Percentiles rank a stretch among this genome's conserved stretches.
Evolutionary conservation across 495 filamentous ascomycete genomes (phyloP).

Genomic region (Trichoderma erinaceum): DNA sequence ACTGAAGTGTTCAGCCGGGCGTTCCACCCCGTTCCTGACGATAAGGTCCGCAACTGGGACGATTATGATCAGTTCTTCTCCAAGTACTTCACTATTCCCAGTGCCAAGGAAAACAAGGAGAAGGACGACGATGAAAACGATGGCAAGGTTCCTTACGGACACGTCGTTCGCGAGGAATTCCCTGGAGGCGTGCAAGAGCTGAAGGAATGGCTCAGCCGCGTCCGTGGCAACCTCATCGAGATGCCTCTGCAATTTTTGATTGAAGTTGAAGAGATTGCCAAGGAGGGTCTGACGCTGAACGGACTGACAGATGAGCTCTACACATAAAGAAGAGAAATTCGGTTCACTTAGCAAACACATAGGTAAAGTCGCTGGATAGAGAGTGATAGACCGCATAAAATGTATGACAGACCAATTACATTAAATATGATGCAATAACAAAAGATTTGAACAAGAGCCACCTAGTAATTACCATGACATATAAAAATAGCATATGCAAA

Average conservation of each 20-base stretch:
- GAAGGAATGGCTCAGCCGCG: constrained; percentile 69
- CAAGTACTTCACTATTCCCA: constrained; percentile 60
- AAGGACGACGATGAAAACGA: constrained; percentile 24
- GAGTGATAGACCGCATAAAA: not conserved
- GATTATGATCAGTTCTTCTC: constrained; percentile 78
- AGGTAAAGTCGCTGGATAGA: not conserved
- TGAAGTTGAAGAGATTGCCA: constrained; percentile 76
- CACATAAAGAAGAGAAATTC: constrained; percentile 43
- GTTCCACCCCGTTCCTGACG: constrained; percentile 85
- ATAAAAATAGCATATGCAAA: not conserved
- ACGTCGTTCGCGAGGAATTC: constrained; percentile 82
- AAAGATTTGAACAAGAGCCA: not conserved
- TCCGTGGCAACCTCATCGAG: constrained; percentile 79
- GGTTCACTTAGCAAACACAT: not conserved
- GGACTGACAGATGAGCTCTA: constrained; percentile 77
- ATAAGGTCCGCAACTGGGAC: constrained; percentile 72
- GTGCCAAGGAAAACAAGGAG: constrained; percentile 28
- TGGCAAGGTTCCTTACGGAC: constrained; percentile 62
- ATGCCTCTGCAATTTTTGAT: constrained; percentile 89
- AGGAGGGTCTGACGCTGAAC: constrained; percentile 76
- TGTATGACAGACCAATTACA: not conserved
- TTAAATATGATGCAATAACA: not conserved
- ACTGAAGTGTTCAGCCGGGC: constrained; percentile 78
- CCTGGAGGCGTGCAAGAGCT: constrained; percentile 59
- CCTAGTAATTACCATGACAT: not conserved